Evolutionary conservation across 495 filamentous ascomycete species (phyloP).

Genomic region (Friedmanniomyces endolithicus): DNA sequence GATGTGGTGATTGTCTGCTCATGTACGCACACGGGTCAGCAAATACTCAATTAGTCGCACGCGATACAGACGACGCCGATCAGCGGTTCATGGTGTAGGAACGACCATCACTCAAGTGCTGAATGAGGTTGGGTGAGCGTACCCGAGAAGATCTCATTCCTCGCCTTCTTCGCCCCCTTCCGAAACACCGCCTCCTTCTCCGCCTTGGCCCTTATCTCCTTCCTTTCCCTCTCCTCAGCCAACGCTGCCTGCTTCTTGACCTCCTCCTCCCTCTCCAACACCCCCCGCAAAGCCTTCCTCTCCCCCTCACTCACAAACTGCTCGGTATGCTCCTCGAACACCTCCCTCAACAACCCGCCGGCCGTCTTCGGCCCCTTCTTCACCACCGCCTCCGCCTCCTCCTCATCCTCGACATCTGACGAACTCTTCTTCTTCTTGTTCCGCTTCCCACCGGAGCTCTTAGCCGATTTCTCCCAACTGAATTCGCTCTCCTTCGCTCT

Average conservation of each 20-base stretch:
- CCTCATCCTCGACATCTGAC: background rate
- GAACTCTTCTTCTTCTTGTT: slow-evolving; percentile 19
- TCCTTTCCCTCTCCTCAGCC: slow-evolving; percentile 3
- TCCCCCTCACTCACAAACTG: slow-evolving; percentile 1
- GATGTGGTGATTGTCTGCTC: slow-evolving; percentile 36
- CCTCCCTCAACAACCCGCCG: slow-evolving; percentile 1
- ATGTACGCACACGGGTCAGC: no score
- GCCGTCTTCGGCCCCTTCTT: background rate
- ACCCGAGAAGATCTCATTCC: slow-evolving; percentile 23
- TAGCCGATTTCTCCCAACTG: slow-evolving; percentile 26
- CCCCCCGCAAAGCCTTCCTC: background rate
- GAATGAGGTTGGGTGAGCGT: slow-evolving; percentile 3
- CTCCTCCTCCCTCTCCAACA: slow-evolving; percentile 16
- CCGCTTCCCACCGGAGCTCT: slow-evolving; percentile 20
- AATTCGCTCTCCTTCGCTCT: slow-evolving; percentile 37
- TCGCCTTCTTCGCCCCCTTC: slow-evolving; percentile 15
- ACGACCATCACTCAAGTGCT: no score
- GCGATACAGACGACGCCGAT: background rate
- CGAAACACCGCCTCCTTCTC: slow-evolving; percentile 7
- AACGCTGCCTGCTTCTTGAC: slow-evolving; percentile 14
- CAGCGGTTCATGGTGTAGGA: no score
- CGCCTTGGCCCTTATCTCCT: slow-evolving; percentile 8
- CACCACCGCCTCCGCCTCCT: background rate
- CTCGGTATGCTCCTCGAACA: slow-evolving; percentile 3
- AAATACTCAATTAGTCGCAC: no score